These are phyloP conservation scores for Coleophoma eucalyptorum DNA, from an alignment of 2,329 filamentous ascomycete genomes.

Conservation along the genomic window DNA sequence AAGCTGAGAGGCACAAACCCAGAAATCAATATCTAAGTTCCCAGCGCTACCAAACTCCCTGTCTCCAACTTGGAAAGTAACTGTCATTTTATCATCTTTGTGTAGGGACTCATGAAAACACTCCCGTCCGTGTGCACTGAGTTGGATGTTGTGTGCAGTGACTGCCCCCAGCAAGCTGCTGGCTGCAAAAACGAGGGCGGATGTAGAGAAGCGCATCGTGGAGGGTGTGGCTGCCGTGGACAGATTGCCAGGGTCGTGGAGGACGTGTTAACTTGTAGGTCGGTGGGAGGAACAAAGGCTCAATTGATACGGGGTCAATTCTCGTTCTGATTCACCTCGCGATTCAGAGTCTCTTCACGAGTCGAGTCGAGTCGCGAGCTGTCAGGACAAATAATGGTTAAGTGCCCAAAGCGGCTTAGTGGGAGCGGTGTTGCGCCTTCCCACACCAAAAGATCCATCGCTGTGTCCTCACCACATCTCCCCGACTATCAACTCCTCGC, in stretches of 20 bases:
- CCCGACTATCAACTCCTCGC: constrained; percentile 22
- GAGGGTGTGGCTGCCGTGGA: background rate
- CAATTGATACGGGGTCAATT: background rate
- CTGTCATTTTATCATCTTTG: constrained; percentile 95
- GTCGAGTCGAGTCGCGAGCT: background rate
- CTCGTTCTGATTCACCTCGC: no score
- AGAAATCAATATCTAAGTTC: constrained; percentile 96
- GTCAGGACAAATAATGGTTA: background rate
- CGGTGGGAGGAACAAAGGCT: background rate
- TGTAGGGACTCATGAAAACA: constrained; percentile 96
- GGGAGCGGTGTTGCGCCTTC: constrained; percentile 1
- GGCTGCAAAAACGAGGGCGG: constrained; percentile 22
- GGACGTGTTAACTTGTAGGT: no score
- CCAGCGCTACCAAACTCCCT: constrained; percentile 92
- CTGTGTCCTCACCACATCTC: constrained; percentile 20
- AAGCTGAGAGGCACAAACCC: constrained; percentile 60
- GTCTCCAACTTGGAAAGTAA: constrained; percentile 97
- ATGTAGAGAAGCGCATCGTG: constrained; percentile 28
- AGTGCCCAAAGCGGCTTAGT: background rate
- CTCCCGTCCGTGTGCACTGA: constrained; percentile 88
- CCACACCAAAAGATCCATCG: constrained; percentile 7
- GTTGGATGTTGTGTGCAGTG: constrained; percentile 90
- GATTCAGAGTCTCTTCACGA: no score
- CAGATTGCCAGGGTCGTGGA: no score
- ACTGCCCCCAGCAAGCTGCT: constrained; percentile 45